Conservation (phyloP, 805 yeast genomes). For the Zygosaccharomyces bisporus region DNA sequence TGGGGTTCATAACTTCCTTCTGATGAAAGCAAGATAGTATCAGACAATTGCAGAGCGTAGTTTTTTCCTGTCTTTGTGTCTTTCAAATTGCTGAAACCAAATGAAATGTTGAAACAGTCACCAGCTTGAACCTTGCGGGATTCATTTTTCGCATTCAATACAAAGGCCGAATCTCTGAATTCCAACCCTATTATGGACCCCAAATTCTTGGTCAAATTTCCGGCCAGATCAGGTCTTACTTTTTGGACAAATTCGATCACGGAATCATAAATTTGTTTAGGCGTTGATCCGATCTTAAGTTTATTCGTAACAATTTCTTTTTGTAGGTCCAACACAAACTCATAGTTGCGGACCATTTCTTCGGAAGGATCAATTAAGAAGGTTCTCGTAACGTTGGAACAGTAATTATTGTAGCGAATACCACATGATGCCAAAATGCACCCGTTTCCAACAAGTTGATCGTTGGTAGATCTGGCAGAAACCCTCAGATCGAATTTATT, state of each 20-base stretch:
- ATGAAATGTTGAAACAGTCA: slow-evolving; percentile 66
- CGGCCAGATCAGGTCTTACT: slow-evolving; percentile 61
- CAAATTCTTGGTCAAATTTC: slow-evolving; percentile 66
- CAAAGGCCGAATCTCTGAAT: slow-evolving; percentile 73
- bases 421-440: slow-evolving; percentile 83
- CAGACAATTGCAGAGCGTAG: slow-evolving; percentile 73
- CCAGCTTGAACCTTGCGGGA: slow-evolving; percentile 60
- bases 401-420: slow-evolving; percentile 80
- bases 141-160: slow-evolving; percentile 70
- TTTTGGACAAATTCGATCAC: slow-evolving; percentile 56
- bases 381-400: slow-evolving; percentile 84
- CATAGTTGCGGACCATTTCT: slow-evolving; percentile 75
- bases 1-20: slow-evolving; percentile 47
- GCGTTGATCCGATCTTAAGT: slow-evolving; percentile 63
- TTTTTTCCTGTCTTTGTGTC: slow-evolving; percentile 49
- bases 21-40: slow-evolving; percentile 69
- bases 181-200: slow-evolving; percentile 91
- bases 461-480: slow-evolving; percentile 70
- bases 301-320: slow-evolving; percentile 50
- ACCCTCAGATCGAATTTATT: slow-evolving; percentile 80
- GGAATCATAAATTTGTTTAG: slow-evolving; percentile 63
- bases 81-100: slow-evolving; percentile 68
- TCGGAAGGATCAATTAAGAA: slow-evolving; percentile 85
- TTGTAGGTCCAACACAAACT: slow-evolving; percentile 68
- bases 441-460: slow-evolving; percentile 63